Evolutionary conservation across 257 asterid species (phyloP).

Genomic region (Anisodus tanguticus): DNA sequence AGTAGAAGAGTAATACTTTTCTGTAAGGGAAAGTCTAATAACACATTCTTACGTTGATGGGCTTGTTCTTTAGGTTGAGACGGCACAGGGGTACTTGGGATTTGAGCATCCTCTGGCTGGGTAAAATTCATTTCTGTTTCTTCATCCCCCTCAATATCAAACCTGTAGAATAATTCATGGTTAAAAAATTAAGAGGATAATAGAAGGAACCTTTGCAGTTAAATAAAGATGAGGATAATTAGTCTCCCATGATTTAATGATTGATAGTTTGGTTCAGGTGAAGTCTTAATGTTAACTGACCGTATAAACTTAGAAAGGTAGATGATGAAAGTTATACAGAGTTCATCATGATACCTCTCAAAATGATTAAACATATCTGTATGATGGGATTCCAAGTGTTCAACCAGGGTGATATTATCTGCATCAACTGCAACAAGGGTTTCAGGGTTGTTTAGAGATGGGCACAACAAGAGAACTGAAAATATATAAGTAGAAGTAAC

Average conservation of each 20-base stretch:
- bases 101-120: conserved; percentile 55
- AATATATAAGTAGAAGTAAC: conserved; percentile 1
- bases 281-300: neutral
- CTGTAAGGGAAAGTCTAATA: neutral
- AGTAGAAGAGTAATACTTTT: neutral
- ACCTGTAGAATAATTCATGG: conserved; percentile 53
- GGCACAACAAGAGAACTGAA: conserved; percentile 21
- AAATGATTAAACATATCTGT: conserved; percentile 59
- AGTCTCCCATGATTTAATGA: neutral
- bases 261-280: neutral
- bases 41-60: conserved; percentile 48
- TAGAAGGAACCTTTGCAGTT: conserved; percentile 2
- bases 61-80: conserved; percentile 72
- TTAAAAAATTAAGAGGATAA: conserved; percentile 27
- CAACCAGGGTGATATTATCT: conserved; percentile 71
- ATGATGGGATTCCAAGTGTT: conserved; percentile 52
- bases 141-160: conserved; percentile 79
- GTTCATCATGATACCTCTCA: conserved; percentile 61
- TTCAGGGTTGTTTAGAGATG: conserved; percentile 21
- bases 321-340: neutral
- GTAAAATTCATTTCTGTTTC: conserved; percentile 61
- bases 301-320: neutral
- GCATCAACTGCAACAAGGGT: conserved; percentile 50
- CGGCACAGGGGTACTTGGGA: conserved; percentile 60
- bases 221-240: neutral